These are phyloP conservation scores for Pholiota microspora DNA, from an alignment of 768 basidiomycete species.

Conservation along the genomic window DNA sequence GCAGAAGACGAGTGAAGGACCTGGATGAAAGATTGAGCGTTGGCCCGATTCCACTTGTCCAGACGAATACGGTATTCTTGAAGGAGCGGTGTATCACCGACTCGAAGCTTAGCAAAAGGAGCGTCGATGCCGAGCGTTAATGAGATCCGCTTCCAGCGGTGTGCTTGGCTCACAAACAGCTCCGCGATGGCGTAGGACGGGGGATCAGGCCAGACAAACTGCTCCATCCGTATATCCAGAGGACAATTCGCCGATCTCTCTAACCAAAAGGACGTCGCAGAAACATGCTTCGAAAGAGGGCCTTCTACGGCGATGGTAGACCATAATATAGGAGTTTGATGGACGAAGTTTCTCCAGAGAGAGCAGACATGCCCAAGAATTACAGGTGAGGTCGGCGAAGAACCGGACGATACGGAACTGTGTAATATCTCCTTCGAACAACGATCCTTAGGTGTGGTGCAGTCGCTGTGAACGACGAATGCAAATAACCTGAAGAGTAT, in stretches of 20 bases:
- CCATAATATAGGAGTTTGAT: slow-evolving; percentile 11
- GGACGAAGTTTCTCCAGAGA: slow-evolving; percentile 7
- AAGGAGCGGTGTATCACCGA: slow-evolving; percentile 2
- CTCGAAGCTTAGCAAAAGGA: neutral
- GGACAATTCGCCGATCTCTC: slow-evolving; percentile 5
- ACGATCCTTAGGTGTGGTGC: slow-evolving; percentile 3
- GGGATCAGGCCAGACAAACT: slow-evolving; percentile 12
- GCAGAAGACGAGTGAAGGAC: slow-evolving; percentile 10
- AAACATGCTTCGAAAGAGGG: slow-evolving; percentile 6
- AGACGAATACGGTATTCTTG: slow-evolving; percentile 12
- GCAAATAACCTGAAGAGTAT: slow-evolving; percentile 11
- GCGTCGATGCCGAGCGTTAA: slow-evolving; percentile 8
- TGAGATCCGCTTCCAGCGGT: slow-evolving; percentile 10
- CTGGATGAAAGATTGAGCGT: neutral
- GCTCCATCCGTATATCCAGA: slow-evolving; percentile 12
- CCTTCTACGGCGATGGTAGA: slow-evolving; percentile 11
- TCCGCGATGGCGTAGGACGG: slow-evolving; percentile 8
- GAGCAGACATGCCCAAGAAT: slow-evolving; percentile 7
- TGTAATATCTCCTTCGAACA: neutral
- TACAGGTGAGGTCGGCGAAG: slow-evolving; percentile 14
- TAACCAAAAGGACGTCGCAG: slow-evolving; percentile 6
- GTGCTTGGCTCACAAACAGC: slow-evolving; percentile 6
- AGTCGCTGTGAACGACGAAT: slow-evolving; percentile 15
- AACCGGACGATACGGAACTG: slow-evolving; percentile 11
- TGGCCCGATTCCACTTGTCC: slow-evolving; percentile 1